A percentile compares a stretch with the other conserved stretches of the same genome.
Conservation (phyloP, 2,329 filamentous ascomycete genomes). For the Colletotrichum australisinense region DNA sequence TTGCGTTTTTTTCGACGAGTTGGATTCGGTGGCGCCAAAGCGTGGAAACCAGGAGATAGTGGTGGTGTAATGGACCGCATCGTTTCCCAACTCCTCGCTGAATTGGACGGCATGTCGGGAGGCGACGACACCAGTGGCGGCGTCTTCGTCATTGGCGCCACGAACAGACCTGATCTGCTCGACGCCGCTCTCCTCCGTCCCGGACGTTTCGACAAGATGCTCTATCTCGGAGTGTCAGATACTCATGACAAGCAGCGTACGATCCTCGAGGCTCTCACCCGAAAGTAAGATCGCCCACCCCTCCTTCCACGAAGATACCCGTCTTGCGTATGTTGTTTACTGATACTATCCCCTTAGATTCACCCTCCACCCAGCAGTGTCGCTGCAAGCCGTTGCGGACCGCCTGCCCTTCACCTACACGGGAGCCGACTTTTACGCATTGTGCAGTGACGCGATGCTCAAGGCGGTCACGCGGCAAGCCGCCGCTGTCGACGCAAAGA, state of each 20-base stretch:
- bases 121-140: slow-evolving; percentile 84
- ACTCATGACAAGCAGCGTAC: slow-evolving; percentile 96
- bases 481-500: slow-evolving; percentile 83
- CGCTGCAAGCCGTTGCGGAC: slow-evolving; percentile 78
- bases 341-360: slow-evolving; percentile 68
- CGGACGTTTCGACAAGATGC: slow-evolving; percentile 97
- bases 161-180: slow-evolving; percentile 91
- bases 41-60: slow-evolving; percentile 95
- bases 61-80: slow-evolving; percentile 99
- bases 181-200: slow-evolving; percentile 91
- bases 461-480: slow-evolving; percentile 97
- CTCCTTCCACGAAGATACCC: not conserved
- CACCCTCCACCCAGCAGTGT: slow-evolving; percentile 82
- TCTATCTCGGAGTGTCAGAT: slow-evolving; percentile 95
- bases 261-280: slow-evolving; percentile 92
- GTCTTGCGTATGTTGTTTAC: slow-evolving; percentile 1
- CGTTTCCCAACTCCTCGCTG: slow-evolving; percentile 92
- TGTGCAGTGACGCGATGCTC: slow-evolving; percentile 98
- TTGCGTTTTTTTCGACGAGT: slow-evolving; percentile 92
- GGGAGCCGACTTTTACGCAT: slow-evolving; percentile 94
- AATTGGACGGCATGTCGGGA: slow-evolving; percentile 97
- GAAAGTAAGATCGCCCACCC: slow-evolving; percentile 75
- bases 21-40: slow-evolving; percentile 95
- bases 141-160: slow-evolving; percentile 97
- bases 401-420: slow-evolving; percentile 95